Base-by-base conservation (phyloP, 129 eudicot species). In the Calendula officinalis region DNA sequence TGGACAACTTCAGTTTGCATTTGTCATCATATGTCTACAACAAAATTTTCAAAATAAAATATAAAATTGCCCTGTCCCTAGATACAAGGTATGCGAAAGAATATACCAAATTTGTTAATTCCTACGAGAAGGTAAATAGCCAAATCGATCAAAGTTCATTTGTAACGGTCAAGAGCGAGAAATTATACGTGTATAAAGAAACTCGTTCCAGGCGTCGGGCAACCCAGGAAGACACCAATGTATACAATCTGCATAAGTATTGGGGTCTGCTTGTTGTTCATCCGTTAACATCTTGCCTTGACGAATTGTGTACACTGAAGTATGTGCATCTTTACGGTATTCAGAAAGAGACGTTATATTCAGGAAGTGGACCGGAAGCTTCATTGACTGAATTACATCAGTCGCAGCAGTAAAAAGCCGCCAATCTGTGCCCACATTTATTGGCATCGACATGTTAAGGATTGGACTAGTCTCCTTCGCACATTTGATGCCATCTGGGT, bases 191-290 rank as follows among this genome's bases (percentile, higher is more conserved):
- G 98, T 70, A 41, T 88, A 92, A 34, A 92, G 83, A 33, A 92
- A 85, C 83, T 92, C 96, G 36, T 92, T 92, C 98, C 98, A 92
- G 0, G 80, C 83, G 66, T 92, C 99, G 0, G 99, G 99, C 63
- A 92, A 60, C 0, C 99, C 99, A 9, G 99, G 99, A 9, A 92
- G 89, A 64, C 99, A 92, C 99, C 99, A 92, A 58, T 92, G 99
- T 58, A 92, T 92, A 75, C 99, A 92, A 39, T 92, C 99, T 0
- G 99, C 96, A 13, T 60, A 92, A 1, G 81, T 79, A 47, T 69
- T 74, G 1, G 96, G 99, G 35, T 92, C 95, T 0, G 96, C 87
- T 59, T 88, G 71, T 41, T 92, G 95, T 59, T 92, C 96, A 1
- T 76, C 72, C 1, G 89, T 83, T 30, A 92, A 48, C 82, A 88